Percentiles rank a stretch among this genome's conserved stretches.
Conservation (phyloP, 2,329 filamentous ascomycete species). For the Stachybotrys chartarum region DNA sequence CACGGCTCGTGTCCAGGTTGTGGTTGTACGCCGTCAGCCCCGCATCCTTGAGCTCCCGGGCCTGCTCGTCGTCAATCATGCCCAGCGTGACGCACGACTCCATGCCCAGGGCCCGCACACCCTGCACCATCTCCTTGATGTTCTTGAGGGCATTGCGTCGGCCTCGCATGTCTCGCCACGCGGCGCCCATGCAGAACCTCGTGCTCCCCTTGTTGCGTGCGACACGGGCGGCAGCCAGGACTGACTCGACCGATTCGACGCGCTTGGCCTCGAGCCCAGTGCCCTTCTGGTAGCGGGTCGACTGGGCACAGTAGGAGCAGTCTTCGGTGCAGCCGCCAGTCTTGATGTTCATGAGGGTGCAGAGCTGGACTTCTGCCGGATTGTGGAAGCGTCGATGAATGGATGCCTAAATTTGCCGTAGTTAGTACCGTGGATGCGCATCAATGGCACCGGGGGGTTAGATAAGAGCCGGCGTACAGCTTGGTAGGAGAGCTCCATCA, state of each 20-base stretch:
- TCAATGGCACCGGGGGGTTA: background rate
- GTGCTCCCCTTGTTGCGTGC: constrained; percentile 82
- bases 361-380: constrained; percentile 79
- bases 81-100: constrained; percentile 90
- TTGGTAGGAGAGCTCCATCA: constrained; percentile 72
- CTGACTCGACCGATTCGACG: constrained; percentile 71
- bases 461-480: constrained; percentile 43
- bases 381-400: constrained; percentile 83
- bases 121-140: constrained; percentile 78
- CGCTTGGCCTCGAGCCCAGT: constrained; percentile 75
- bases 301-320: constrained; percentile 89
- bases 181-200: constrained; percentile 91
- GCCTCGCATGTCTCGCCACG: constrained; percentile 90
- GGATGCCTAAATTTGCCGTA: constrained; percentile 45
- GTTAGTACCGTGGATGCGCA: too few species aligned
- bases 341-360: constrained; percentile 95
- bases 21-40: constrained; percentile 91
- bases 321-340: constrained; percentile 89
- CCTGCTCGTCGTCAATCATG: constrained; percentile 81
- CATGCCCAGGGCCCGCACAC: constrained; percentile 76
- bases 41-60: constrained; percentile 72
- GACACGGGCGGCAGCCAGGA: constrained; percentile 68
- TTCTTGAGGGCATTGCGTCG: constrained; percentile 78
- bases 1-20: constrained; percentile 84
- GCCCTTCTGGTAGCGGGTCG: constrained; percentile 69